phyloP scores from a whole-genome alignment of 1,284 basidiomycete species.

The Agaricales sp. region DNA sequence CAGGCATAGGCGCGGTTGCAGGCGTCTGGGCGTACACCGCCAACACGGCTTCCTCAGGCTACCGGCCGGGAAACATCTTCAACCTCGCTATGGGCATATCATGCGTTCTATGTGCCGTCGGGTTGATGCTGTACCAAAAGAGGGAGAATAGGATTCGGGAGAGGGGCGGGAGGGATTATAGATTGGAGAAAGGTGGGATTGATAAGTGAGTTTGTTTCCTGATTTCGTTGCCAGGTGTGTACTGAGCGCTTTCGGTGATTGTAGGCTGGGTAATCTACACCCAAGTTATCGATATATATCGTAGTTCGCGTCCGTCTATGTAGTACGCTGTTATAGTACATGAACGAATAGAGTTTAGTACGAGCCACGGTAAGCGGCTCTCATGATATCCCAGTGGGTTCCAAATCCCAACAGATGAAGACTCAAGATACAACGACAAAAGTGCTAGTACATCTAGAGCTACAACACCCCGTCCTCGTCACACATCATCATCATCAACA shows the following conservation, averaged over 20 bases:
- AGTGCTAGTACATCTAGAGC: background rate
- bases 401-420: no score
- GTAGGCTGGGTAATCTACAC: constrained; percentile 1
- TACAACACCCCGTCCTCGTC: constrained; percentile 10
- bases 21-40: constrained; percentile 9
- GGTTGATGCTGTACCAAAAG: constrained; percentile 6
- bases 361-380: no score
- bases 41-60: constrained; percentile 7
- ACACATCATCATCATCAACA: constrained; percentile 45
- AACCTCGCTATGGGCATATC: constrained; percentile 7
- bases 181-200: constrained; percentile 3
- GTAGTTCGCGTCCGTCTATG: no score
- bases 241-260: background rate
- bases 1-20: constrained; percentile 2
- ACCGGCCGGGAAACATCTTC: constrained; percentile 9
- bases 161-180: constrained; percentile 8
- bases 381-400: no score
- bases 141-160: constrained; percentile 9
- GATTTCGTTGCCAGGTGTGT: background rate
- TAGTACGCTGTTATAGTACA: no score
- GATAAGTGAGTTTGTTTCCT: background rate
- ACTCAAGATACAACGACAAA: no score
- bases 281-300: constrained; percentile 1
- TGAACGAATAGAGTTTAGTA: no score
- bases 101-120: background rate